phyloP scores from a whole-genome alignment of 2,329 filamentous ascomycete species.

The Colletotrichum melonis region DNA sequence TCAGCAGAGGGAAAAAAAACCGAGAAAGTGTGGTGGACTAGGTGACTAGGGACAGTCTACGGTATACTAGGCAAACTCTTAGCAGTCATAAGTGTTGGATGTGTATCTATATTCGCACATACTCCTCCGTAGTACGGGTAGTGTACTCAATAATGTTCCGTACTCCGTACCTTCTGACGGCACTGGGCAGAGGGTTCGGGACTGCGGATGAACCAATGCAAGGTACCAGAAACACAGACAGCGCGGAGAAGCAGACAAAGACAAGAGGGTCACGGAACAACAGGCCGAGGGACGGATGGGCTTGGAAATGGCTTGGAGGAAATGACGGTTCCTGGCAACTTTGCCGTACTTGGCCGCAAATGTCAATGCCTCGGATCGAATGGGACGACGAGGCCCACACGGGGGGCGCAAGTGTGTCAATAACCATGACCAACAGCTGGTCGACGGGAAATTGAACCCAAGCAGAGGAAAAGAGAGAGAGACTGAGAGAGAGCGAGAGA shows the following conservation, averaged over 20 bases:
- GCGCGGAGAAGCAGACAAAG: constrained; percentile 9
- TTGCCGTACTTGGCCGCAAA: background rate
- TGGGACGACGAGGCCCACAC: constrained; percentile 22
- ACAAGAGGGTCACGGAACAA: background rate
- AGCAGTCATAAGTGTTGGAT: background rate
- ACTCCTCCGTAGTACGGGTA: too few relatives aligned
- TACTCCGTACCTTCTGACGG: background rate
- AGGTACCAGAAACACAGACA: constrained; percentile 4
- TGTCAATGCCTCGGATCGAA: constrained; percentile 26
- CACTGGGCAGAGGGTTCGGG: background rate
- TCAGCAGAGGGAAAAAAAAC: background rate
- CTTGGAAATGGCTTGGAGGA: constrained; percentile 5
- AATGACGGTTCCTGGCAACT: constrained; percentile 29
- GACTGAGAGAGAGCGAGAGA: constrained; percentile 4
- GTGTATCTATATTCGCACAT: too few relatives aligned
- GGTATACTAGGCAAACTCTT: background rate
- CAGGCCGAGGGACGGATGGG: constrained; percentile 8
- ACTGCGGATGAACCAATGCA: background rate
- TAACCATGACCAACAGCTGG: constrained; percentile 23
- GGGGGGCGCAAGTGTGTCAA: background rate
- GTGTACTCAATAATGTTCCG: background rate
- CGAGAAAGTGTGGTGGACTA: background rate
- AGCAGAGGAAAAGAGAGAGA: constrained; percentile 18
- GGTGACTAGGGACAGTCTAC: background rate
- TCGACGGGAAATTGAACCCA: constrained; percentile 30